A percentile compares a stretch with the other conserved stretches of the same genome.
phyloP scores from a whole-genome alignment of 495 filamentous ascomycete species.

The Geoglossum glabrum region DNA sequence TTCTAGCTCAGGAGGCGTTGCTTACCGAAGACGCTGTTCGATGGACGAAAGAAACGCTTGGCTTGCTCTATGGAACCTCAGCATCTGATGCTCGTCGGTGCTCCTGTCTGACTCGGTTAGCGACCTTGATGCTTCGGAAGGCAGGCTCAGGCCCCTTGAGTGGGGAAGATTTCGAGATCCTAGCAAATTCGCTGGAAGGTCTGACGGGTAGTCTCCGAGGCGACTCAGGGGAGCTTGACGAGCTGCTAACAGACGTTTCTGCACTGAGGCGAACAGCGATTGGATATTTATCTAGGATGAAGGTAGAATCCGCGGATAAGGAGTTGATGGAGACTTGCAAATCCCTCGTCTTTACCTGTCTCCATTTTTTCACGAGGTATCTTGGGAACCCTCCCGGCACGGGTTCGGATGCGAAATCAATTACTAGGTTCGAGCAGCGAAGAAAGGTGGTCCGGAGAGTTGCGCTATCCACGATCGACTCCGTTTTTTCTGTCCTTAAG shows the following conservation, averaged over 20 bases:
- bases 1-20: conserved; percentile 24
- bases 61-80: conserved; percentile 8
- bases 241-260: conserved; percentile 43
- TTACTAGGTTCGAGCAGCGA: conserved; percentile 34
- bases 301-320: neutral
- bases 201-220: conserved; percentile 40
- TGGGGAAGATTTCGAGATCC: neutral
- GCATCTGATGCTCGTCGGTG: conserved; percentile 1
- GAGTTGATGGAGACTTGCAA: conserved; percentile 15
- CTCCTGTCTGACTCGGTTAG: conserved; percentile 1
- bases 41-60: conserved; percentile 25
- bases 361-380: conserved; percentile 33
- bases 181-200: conserved; percentile 19
- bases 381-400: conserved; percentile 28
- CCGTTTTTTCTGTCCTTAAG: conserved; percentile 30
- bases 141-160: neutral
- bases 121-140: conserved; percentile 1
- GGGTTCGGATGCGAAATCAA: conserved; percentile 23
- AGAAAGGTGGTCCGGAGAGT: conserved; percentile 26
- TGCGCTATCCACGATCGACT: conserved; percentile 31
- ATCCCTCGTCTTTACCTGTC: conserved; percentile 29
- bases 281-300: conserved; percentile 21
- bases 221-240: conserved; percentile 43
- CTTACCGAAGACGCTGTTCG: conserved; percentile 24
- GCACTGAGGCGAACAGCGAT: conserved; percentile 39